Evolutionary conservation across 2,329 filamentous ascomycete genomes (phyloP).

Genomic region (Ophiostoma ulmi): DNA sequence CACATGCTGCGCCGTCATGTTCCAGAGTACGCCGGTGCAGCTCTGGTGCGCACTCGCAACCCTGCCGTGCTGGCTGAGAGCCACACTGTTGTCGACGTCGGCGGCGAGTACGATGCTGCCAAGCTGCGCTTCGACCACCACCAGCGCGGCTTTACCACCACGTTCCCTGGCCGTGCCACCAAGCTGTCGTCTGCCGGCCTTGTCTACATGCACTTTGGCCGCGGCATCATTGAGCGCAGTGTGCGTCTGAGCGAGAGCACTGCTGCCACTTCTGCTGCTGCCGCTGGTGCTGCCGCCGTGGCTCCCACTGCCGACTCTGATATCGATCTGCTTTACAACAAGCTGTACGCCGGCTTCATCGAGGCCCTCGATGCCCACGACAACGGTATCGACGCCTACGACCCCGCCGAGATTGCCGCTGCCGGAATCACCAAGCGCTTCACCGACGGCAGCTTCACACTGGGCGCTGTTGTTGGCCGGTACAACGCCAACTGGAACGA

Average conservation of each 20-base stretch:
- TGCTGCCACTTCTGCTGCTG: conserved; percentile 29
- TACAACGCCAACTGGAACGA: conserved; percentile 81
- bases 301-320: conserved; percentile 54
- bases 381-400: conserved; percentile 84
- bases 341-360: conserved; percentile 88
- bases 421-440: conserved; percentile 72
- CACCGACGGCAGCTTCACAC: conserved; percentile 72
- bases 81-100: conserved; percentile 97
- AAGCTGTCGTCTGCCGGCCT: conserved; percentile 92
- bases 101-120: conserved; percentile 78
- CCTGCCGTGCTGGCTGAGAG: conserved; percentile 70
- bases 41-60: conserved; percentile 83
- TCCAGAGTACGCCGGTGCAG: conserved; percentile 68
- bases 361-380: conserved; percentile 97
- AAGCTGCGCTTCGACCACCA: conserved; percentile 90
- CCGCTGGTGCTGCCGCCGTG: conserved; percentile 37
- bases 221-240: conserved; percentile 68
- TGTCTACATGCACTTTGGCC: conserved; percentile 93
- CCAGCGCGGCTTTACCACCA: conserved; percentile 82
- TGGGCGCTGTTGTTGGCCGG: conserved; percentile 76
- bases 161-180: conserved; percentile 76
- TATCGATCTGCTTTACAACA: conserved; percentile 71
- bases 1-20: conserved; percentile 83
- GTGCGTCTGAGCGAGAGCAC: conserved; percentile 42
- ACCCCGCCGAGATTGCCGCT: conserved; percentile 60